Conservation (phyloP, 257 asterid genomes). For the Solanum tarijense region DNA sequence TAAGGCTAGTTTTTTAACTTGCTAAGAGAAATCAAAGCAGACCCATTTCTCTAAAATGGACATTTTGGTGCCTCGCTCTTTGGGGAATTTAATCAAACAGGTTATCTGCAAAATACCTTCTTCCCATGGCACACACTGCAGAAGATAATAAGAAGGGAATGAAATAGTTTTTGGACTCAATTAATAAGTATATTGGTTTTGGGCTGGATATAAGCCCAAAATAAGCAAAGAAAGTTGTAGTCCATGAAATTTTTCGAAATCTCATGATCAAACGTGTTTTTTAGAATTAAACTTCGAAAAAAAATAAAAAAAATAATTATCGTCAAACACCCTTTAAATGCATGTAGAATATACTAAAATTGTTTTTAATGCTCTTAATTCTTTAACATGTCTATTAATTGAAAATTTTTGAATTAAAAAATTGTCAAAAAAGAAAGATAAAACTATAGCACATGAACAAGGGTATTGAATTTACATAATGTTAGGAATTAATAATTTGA, state of each 20-base stretch:
- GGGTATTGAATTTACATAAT: too few species aligned
- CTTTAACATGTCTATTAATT: too few species aligned
- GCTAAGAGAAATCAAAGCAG: neutral
- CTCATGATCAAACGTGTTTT: neutral
- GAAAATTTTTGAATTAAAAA: too few species aligned
- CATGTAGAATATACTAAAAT: too few species aligned
- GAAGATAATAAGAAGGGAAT: too few species aligned
- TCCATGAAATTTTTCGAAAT: too few species aligned
- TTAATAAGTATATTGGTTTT: neutral
- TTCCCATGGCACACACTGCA: neutral
- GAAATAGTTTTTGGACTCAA: neutral
- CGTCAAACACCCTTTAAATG: too few species aligned
- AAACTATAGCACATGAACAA: neutral
- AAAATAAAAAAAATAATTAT: too few species aligned
- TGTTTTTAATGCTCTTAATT: too few species aligned
- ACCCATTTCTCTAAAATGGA: neutral
- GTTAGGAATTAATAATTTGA: too few species aligned
- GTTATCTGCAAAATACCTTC: neutral
- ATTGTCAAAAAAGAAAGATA: too few species aligned
- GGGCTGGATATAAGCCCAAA: neutral
- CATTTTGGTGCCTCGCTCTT: neutral
- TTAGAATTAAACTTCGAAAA: rapidly evolving
- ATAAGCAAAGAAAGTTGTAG: neutral
- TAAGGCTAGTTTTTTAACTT: neutral
- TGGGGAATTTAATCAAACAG: conserved; percentile 42